These are phyloP conservation scores for Fraxinus floribunda DNA, from an alignment of 305 asterid species.

Conservation along the genomic window DNA sequence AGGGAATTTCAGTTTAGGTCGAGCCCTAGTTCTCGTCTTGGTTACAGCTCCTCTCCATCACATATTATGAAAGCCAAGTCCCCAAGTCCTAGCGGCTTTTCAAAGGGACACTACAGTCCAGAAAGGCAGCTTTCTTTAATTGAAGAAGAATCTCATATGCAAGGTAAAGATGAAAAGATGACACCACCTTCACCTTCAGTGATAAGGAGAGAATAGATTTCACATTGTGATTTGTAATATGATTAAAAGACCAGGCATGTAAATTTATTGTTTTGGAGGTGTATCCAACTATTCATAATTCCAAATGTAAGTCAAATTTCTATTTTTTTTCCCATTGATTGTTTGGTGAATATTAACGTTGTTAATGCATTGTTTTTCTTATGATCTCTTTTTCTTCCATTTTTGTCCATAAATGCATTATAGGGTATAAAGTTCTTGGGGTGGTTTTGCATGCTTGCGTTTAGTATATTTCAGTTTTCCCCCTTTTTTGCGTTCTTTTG, in stretches of 20 bases:
- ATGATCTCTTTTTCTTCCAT: background rate
- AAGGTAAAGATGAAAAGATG: constrained; percentile 27
- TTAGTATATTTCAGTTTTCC: too few species aligned
- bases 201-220: constrained; percentile 32
- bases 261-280: background rate
- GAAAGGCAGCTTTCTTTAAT: constrained; percentile 24
- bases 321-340: background rate
- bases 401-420: background rate
- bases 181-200: constrained; percentile 38
- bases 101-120: constrained; percentile 25
- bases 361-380: background rate
- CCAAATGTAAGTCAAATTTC: background rate
- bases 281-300: background rate
- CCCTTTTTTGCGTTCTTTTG: too few species aligned
- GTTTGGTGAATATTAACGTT: background rate
- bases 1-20: constrained; percentile 34
- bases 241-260: background rate
- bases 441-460: background rate
- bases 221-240: constrained; percentile 3
- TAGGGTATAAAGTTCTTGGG: background rate
- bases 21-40: constrained; percentile 33
- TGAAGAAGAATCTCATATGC: constrained; percentile 25
- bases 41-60: constrained; percentile 32
- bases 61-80: constrained; percentile 23
- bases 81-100: constrained; percentile 37